A percentile compares a stretch with the other conserved stretches of the same genome.
Conservation (phyloP, 225 moss, liverwort and hornwort genomes). For the Lunularia cruciata region DNA sequence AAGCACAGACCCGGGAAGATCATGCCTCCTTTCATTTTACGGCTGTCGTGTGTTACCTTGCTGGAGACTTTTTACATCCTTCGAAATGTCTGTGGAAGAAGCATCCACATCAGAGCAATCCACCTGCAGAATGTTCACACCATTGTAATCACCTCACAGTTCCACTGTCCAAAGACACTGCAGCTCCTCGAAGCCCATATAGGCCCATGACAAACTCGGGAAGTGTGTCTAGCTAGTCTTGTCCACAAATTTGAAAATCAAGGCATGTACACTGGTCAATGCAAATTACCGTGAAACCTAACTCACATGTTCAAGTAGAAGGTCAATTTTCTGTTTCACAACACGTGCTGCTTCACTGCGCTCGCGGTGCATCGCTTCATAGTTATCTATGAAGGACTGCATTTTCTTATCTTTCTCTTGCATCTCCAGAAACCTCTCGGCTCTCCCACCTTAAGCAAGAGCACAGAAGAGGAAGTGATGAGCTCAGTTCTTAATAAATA, state of each 20-base stretch:
- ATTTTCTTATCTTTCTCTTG: conserved; percentile 85
- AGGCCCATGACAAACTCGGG: too few species aligned
- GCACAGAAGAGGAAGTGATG: neutral
- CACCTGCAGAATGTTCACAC: conserved; percentile 5
- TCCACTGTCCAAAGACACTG: too few species aligned
- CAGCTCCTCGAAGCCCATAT: too few species aligned
- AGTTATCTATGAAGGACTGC: conserved; percentile 76
- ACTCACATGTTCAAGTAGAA: conserved; percentile 40
- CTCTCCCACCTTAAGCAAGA: conserved; percentile 60
- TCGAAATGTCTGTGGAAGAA: neutral
- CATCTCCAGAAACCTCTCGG: conserved; percentile 81
- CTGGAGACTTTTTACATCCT: conserved; percentile 51
- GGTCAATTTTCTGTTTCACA: conserved; percentile 52
- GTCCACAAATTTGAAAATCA: too few species aligned
- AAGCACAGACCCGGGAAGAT: too few species aligned
- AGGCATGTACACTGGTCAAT: too few species aligned
- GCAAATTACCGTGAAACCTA: too few species aligned
- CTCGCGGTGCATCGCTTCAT: conserved; percentile 47
- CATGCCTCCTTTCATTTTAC: neutral
- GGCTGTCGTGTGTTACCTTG: conserved; percentile 32
- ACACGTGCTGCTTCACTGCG: conserved; percentile 25
- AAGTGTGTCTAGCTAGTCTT: too few species aligned
- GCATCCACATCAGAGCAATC: neutral
- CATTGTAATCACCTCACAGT: neutral
- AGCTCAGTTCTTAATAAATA: neutral